Conservation (phyloP, 495 filamentous ascomycete genomes). For the Penicillium diatomitis region DNA sequence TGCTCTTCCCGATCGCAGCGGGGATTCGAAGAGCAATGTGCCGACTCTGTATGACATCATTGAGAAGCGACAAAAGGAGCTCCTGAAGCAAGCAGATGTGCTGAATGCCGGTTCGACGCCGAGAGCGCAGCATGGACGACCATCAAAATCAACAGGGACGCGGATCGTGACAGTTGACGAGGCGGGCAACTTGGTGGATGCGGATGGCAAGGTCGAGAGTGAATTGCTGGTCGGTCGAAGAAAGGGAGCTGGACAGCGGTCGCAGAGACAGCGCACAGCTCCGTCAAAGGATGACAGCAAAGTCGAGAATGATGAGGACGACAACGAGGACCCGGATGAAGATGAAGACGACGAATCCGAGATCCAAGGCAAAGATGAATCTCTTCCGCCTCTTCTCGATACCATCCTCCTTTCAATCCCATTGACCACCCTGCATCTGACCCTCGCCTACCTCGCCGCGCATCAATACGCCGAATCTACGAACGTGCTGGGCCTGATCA, state of each 20-base stretch:
- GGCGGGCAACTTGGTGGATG: conserved; percentile 25
- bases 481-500: conserved; percentile 45
- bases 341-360: conserved; percentile 1
- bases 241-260: too few species aligned
- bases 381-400: conserved; percentile 36
- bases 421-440: conserved; percentile 74
- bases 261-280: background rate
- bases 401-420: conserved; percentile 49
- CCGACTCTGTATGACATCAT: conserved; percentile 45
- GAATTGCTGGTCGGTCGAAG: background rate
- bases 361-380: conserved; percentile 10
- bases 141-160: conserved; percentile 14
- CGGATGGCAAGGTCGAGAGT: conserved; percentile 15
- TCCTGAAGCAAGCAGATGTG: conserved; percentile 11
- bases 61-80: conserved; percentile 35
- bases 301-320: too few species aligned
- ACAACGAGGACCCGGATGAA: too few species aligned
- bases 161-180: conserved; percentile 32
- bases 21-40: conserved; percentile 18
- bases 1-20: conserved; percentile 22
- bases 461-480: conserved; percentile 77
- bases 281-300: background rate
- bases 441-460: conserved; percentile 81
- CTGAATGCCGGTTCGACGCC: background rate
- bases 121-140: conserved; percentile 1